Base-by-base conservation (phyloP, 1,139 yeast genomes). In the Candida glucosophila region DNA sequence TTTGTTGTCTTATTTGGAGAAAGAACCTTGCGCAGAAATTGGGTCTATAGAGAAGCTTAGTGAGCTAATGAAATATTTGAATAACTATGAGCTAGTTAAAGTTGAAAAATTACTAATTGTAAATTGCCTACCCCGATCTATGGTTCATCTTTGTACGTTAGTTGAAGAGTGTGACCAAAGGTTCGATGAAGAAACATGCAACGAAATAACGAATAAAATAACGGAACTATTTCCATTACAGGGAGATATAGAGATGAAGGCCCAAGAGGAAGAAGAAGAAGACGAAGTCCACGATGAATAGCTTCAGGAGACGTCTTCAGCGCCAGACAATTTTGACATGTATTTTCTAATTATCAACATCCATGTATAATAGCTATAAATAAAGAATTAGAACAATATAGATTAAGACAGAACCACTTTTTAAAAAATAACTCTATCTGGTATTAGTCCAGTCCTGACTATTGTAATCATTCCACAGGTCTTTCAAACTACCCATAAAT, bases 161-260 rank as follows among this genome's bases (percentile, higher is more conserved):
- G 76, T 90, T 3, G 98, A 90, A 44, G 97, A 90, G 49, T 88
- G 95, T 49, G 97, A 88, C 39, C 77, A 72, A 37, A 62, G 97
- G 37, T 78, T 85, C 41, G 54, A 61, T 12, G 81, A 77, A 31
- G 79, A 72, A 2, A 67, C 73, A 31, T 65, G 80, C 29, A 69
- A 72, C 25, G 55, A 56, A 2, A 67, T 85, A 3, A 35, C 81
- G 11, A 64, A 49, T 3, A 61, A 72, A 31, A 62, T 80, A 15
- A 44, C 55, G 15, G 24, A 55, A 22, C 48, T 68, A 29, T 70
- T 75, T 43, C 81, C 81, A 1, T 31, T 44, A 3, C 62, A 55
- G 14, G 52, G 40, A 12, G n/a, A n/a, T n/a, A n/a, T n/a, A n/a
- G 63, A 43, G 11, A 48, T 29, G 15, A 44, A 29, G 19, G 46